These are phyloP conservation scores for Neurospora sp. DNA, from an alignment of 495 filamentous ascomycete genomes.

Conservation along the genomic window DNA sequence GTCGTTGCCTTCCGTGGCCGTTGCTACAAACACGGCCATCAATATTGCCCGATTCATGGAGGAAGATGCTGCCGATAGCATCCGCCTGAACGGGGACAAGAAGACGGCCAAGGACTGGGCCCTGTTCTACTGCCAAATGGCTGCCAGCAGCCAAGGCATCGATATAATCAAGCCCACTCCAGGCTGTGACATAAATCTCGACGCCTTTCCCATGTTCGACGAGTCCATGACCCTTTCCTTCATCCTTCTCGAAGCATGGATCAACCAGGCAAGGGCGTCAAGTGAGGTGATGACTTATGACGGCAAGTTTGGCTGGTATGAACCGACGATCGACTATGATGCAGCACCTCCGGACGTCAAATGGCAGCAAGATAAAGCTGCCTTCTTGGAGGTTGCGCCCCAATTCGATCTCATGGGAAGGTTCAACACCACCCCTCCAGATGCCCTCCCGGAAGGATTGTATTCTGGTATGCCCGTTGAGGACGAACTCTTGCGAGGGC, in stretches of 20 bases:
- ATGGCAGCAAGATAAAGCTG: neutral
- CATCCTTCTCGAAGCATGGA: neutral
- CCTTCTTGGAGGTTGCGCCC: neutral
- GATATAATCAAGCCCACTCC: neutral
- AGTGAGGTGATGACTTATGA: neutral
- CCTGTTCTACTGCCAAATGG: neutral
- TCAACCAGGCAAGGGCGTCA: neutral
- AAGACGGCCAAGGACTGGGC: neutral
- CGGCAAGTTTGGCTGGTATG: constrained; percentile 2
- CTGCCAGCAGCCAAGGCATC: neutral
- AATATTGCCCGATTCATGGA: constrained; percentile 1
- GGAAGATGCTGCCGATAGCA: neutral
- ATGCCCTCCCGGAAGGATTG: neutral
- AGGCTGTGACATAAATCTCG: neutral
- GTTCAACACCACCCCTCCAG: neutral
- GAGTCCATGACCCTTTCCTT: neutral
- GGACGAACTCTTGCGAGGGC: neutral
- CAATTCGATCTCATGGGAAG: neutral
- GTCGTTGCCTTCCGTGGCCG: constrained; percentile 1
- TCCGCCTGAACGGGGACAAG: neutral
- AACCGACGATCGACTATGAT: neutral
- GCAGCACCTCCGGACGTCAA: neutral
- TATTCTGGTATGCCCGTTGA: neutral
- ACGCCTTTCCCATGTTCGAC: neutral
- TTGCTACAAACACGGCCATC: constrained; percentile 3